These are phyloP conservation scores for Apophysomyces variabilis DNA, from an alignment of 371 early-diverging fungal genomes.

Conservation along the genomic window DNA sequence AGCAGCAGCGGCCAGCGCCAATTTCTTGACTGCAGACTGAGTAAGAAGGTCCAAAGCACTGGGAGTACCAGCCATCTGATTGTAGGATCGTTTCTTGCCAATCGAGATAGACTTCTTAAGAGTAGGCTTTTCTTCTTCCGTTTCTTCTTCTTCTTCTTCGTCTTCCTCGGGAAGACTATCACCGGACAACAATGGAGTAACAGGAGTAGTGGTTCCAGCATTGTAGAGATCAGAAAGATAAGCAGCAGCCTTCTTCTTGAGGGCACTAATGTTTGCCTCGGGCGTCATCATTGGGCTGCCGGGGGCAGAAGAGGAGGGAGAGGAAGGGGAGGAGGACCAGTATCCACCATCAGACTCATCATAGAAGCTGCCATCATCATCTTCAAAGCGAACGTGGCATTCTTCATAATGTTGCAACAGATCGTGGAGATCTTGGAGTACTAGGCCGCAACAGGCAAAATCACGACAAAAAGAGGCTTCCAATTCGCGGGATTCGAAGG, in stretches of 20 bases:
- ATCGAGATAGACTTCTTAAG: constrained; percentile 16
- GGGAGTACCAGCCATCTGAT: constrained; percentile 26
- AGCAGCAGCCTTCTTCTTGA: constrained; percentile 46
- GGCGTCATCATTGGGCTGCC: constrained; percentile 38
- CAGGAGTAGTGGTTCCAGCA: constrained; percentile 22
- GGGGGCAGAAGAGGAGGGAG: constrained; percentile 34
- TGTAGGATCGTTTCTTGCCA: constrained; percentile 45
- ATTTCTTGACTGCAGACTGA: constrained; percentile 48
- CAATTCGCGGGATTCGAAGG: constrained; percentile 68
- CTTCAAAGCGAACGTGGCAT: constrained; percentile 87
- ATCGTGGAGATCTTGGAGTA: constrained; percentile 87
- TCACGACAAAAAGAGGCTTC: constrained; percentile 92
- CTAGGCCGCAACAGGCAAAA: constrained; percentile 91
- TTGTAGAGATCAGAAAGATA: constrained; percentile 53
- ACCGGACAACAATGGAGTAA: constrained; percentile 3
- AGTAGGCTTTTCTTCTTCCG: constrained; percentile 10
- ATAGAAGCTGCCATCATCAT: constrained; percentile 61
- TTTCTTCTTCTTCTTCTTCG: constrained; percentile 27
- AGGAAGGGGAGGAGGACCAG: constrained; percentile 36
- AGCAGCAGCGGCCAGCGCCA: constrained; percentile 37
- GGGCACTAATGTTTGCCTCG: constrained; percentile 20
- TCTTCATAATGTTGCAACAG: constrained; percentile 96
- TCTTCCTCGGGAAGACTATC: constrained; percentile 24
- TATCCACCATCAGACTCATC: constrained; percentile 37
- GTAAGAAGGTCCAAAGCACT: constrained; percentile 49